Conservation (phyloP, 306 rosid genomes). For the Acacia crassicarpa region DNA sequence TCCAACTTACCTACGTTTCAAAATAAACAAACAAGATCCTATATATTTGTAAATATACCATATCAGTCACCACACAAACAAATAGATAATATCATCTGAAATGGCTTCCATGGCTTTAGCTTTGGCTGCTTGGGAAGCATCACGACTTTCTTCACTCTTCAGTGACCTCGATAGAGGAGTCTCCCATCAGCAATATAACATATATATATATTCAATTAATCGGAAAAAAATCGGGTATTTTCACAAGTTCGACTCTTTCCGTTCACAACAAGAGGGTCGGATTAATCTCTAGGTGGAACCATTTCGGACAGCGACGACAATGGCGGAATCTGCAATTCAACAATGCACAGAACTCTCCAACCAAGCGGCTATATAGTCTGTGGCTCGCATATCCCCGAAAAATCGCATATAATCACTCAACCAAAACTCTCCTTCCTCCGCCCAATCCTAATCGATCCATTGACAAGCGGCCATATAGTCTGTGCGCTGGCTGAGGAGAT, state of each 20-base stretch:
- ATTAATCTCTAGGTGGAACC: not conserved
- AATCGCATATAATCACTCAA: not conserved
- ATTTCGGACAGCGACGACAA: not conserved
- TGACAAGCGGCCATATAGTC: not conserved
- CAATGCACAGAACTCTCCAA: not conserved
- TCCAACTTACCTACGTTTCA: constrained; percentile 64
- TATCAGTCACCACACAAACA: not conserved
- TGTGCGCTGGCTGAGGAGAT: no score
- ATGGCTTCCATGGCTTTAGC: constrained; percentile 73
- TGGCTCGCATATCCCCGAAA: not conserved
- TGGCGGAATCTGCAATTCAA: not conserved
- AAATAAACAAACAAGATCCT: not conserved
- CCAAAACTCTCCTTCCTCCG: not conserved
- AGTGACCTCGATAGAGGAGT: constrained; percentile 61
- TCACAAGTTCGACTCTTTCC: no score
- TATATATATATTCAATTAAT: not conserved
- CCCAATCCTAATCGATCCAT: not conserved
- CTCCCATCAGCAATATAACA: constrained; percentile 74
- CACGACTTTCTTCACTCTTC: constrained; percentile 86
- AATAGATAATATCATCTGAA: constrained; percentile 56
- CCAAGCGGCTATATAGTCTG: not conserved
- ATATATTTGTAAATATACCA: not conserved
- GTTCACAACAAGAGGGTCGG: no score
- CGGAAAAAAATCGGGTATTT: not conserved
- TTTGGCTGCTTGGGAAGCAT: constrained; percentile 73